Evolutionary conservation across 1,284 basidiomycete genomes (phyloP), one percentile per base, ranked within the genome.

Genomic region (Ustilago trichophora): DNA sequence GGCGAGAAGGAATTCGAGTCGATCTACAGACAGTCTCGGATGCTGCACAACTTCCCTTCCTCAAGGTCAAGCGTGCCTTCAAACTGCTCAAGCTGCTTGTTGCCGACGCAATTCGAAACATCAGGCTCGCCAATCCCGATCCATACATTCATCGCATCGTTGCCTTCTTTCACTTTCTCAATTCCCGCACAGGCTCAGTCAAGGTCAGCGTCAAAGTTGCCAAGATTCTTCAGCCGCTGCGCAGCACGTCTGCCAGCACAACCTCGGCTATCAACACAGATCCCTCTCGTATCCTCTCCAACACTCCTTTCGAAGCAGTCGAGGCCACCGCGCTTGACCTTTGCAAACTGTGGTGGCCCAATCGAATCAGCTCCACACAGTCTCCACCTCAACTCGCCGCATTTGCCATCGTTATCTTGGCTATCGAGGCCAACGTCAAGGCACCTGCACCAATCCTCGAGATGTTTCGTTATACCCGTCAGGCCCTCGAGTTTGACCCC

Each of bases 341-440:
- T 13, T 63, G 59, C 41, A 24, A 26, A 11, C 51, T 63, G 11
- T 69, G 59, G 66, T 69, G 66, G 66, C 48, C 51, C 12, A 29
- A 33, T 8, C 51, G 52, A n/a, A 15, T 19, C 8, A n/a, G 24
- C 6, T 26, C 12, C n/a, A 25, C 29, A 3, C 13, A 7, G 7
- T 19, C 31, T 32, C 22, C 22, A 6, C 27, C 50, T 16, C 44
- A 44, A 4, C 44, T 58, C 0, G 58, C 55, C 16, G 66, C 66
- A 0, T 69, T 55, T 29, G 59, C 59, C 3, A 38, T 41, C 11
- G 52, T 55, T 25, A 41, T 64, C n/a, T n/a, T 59, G 15, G 55
- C 66, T 6, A 41, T 69, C 13, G 66, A 69, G 26, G 48, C 59
- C 6, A 47, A 52, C 29, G 18, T 51, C 43, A 64, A 64, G 29